Evolutionary conservation across 129 eudicot genomes (phyloP).

Genomic region (Ambrosia artemisiifolia): DNA sequence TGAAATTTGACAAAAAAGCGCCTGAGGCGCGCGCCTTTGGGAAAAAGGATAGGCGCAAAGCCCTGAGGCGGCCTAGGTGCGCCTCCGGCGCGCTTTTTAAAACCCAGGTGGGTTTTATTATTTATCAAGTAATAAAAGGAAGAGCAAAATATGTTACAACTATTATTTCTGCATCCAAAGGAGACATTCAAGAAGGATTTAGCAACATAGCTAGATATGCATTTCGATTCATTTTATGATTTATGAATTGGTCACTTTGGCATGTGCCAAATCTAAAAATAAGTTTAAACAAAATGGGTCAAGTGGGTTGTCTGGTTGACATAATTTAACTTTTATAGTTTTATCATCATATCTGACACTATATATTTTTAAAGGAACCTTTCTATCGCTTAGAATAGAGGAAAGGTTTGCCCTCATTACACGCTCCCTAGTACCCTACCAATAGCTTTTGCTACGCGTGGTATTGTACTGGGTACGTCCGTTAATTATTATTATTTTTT

Average conservation of each 20-base stretch:
- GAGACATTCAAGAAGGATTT: background rate
- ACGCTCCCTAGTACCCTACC: too few species aligned
- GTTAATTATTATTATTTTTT: too few species aligned
- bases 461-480: too few species aligned
- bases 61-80: too few species aligned
- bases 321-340: background rate
- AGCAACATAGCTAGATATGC: background rate
- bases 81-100: too few species aligned
- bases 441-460: too few species aligned
- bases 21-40: too few species aligned
- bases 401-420: too few species aligned
- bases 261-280: background rate
- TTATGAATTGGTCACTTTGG: background rate
- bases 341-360: background rate
- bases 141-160: background rate
- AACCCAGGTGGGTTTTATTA: background rate
- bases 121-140: background rate
- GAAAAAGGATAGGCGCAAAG: too few species aligned
- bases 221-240: background rate
- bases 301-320: background rate
- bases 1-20: too few species aligned
- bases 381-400: too few species aligned
- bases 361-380: background rate
- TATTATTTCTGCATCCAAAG: background rate
- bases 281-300: background rate